Evolutionary conservation across 495 filamentous ascomycete species (phyloP), one percentile per base, ranked within the genome.

Genomic region (Trichoderma erinaceum): DNA sequence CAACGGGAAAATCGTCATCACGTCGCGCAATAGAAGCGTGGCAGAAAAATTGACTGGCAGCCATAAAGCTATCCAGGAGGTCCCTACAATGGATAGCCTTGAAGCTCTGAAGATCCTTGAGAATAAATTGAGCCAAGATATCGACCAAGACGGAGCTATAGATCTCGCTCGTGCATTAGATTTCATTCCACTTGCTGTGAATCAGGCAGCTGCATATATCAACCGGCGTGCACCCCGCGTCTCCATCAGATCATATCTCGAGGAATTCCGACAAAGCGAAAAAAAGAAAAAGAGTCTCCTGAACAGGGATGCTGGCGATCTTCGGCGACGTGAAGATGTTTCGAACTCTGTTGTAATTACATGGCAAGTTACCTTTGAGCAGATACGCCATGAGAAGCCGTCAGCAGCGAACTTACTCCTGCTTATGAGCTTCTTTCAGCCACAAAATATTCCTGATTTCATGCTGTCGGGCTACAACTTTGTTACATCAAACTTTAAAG

Each of bases 201-300:
- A 70, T 43, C 83, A 86, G 69, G 83, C 83, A 3, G 74, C 80
- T n/a, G 75, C 81, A 13, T 86, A 79, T 68, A 83, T 86, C 15
- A 77, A 77, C 63, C 73, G 78, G 67, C 83, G 79, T 27, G 41
- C 12, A 46, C 43, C 43, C 4, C 43, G 46, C 3, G 73, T 81
- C 5, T 67, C 70, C 0, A 67, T 78, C 8, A 35, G 56, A 13
- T 41, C 70, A 7, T 83, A 82, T 64, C 71, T 83, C 12, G 52
- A 73, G 41, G 72, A 79, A 0, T 70, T 79, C 4, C 68, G 71
- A 5, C 44, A 73, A 15, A 71, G 68, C 38, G 71, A 76, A 23
- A 63, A 72, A 50, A 16, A 73, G 43, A 43, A 72, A 7, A 70
- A 72, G 3, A 68, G 69, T n/a, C 63, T 78, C 16, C 73, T 79